Evolutionary conservation across 305 asterid genomes (phyloP).

Genomic region (Andrographis paniculata): DNA sequence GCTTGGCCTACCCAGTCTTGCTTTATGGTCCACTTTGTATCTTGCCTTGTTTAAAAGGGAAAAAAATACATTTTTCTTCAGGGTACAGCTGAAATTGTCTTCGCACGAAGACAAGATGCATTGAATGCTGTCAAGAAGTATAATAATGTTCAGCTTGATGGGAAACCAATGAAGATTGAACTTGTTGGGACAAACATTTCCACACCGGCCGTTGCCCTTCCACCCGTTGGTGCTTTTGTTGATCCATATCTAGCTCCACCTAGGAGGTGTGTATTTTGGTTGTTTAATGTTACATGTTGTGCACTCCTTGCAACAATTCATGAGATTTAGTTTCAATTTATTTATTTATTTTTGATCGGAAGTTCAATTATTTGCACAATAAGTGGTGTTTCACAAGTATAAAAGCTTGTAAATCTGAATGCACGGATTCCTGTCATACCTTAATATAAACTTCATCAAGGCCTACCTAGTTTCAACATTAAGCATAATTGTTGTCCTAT

Average conservation of each 20-base stretch:
- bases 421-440: no score
- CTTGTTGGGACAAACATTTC: slow-evolving; percentile 63
- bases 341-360: no score
- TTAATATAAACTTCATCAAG: no score
- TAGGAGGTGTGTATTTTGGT: slow-evolving; percentile 29
- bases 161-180: slow-evolving; percentile 91
- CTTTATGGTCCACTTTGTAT: slow-evolving; percentile 24
- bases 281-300: slow-evolving; percentile 3
- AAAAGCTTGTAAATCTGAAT: no score
- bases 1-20: slow-evolving; percentile 18
- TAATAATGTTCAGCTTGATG: slow-evolving; percentile 88
- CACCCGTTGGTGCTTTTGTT: slow-evolving; percentile 27
- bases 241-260: slow-evolving; percentile 30
- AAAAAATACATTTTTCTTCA: slow-evolving; percentile 27
- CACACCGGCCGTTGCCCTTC: slow-evolving; percentile 23
- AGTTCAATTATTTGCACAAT: no score
- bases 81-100: slow-evolving; percentile 94
- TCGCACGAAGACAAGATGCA: slow-evolving; percentile 83
- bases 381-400: no score
- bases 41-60: slow-evolving; percentile 24
- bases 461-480: no score
- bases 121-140: slow-evolving; percentile 83
- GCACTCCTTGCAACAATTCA: background rate
- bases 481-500: no score
- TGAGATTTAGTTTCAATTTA: no score